A percentile compares a stretch with the other conserved stretches of the same genome.
Conservation (phyloP, 768 basidiomycete species). For the Xerocomus brunneocitrinus region DNA sequence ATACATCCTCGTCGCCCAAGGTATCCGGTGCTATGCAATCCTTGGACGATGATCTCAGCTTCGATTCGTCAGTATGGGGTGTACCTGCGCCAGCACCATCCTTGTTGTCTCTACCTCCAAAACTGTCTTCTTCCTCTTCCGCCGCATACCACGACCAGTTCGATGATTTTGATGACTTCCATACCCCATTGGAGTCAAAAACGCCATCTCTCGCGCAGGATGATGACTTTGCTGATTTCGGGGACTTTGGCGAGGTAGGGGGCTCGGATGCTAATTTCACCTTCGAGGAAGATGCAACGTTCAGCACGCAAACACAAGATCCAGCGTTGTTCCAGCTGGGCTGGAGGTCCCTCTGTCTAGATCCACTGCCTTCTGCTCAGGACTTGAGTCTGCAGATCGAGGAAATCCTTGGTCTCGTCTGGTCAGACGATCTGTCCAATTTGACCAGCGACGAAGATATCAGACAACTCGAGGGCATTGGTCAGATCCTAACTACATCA, state of each 20-base stretch:
- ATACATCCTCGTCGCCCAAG: not conserved
- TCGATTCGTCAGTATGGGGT: slow-evolving; percentile 74
- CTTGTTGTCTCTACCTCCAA: slow-evolving; percentile 25
- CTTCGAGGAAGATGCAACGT: slow-evolving; percentile 28
- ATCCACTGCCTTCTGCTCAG: slow-evolving; percentile 56
- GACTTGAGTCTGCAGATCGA: slow-evolving; percentile 61
- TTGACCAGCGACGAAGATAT: slow-evolving; percentile 66
- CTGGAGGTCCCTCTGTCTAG: slow-evolving; percentile 62
- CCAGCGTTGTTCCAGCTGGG: slow-evolving; percentile 40
- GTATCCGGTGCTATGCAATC: slow-evolving; percentile 13
- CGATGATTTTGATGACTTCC: slow-evolving; percentile 52
- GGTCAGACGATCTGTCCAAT: slow-evolving; percentile 49
- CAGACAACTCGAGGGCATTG: slow-evolving; percentile 74
- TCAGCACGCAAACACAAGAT: slow-evolving; percentile 12
- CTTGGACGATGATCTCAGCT: slow-evolving; percentile 72
- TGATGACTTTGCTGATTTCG: slow-evolving; percentile 86
- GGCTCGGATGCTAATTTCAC: slow-evolving; percentile 37
- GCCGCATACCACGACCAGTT: slow-evolving; percentile 33
- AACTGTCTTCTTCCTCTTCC: slow-evolving; percentile 25
- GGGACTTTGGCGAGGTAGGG: slow-evolving; percentile 73
- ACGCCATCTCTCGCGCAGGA: slow-evolving; percentile 41
- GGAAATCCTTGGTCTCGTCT: slow-evolving; percentile 61
- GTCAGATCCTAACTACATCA: slow-evolving; percentile 70
- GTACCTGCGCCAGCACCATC: slow-evolving; percentile 35
- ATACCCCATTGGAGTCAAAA: slow-evolving; percentile 45